Evolutionary conservation across 2,329 filamentous ascomycete species (phyloP).

Genomic region (Trichoderma semiorbis): DNA sequence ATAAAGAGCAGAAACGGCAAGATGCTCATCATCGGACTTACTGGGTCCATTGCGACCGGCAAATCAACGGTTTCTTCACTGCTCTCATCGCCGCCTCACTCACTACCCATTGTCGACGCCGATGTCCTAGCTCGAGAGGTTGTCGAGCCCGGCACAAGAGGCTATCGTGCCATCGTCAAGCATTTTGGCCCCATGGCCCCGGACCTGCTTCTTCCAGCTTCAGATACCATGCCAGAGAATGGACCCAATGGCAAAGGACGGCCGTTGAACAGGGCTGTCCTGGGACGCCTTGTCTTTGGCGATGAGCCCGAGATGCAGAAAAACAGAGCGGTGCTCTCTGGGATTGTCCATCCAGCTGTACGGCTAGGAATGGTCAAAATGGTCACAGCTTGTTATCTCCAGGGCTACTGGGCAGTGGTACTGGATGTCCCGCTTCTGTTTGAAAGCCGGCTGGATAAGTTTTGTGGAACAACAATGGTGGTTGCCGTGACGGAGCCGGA

Average conservation of each 20-base stretch:
- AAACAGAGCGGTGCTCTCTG: slow-evolving; percentile 76
- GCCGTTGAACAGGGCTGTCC: slow-evolving; percentile 78
- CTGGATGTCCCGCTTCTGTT: slow-evolving; percentile 91
- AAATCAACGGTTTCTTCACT: slow-evolving; percentile 93
- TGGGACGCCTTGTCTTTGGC: slow-evolving; percentile 85
- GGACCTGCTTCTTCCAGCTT: slow-evolving; percentile 69
- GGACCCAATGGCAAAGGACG: slow-evolving; percentile 61
- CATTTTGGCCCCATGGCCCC: slow-evolving; percentile 82
- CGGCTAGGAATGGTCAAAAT: slow-evolving; percentile 74
- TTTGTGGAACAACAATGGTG: slow-evolving; percentile 82
- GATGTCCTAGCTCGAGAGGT: slow-evolving; percentile 90
- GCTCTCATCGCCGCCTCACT: slow-evolving; percentile 76
- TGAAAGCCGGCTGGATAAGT: slow-evolving; percentile 78
- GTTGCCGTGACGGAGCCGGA: slow-evolving; percentile 78
- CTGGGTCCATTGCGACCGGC: slow-evolving; percentile 94
- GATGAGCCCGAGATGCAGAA: slow-evolving; percentile 63
- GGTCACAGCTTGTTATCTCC: slow-evolving; percentile 69
- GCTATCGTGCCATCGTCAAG: slow-evolving; percentile 76
- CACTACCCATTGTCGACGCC: slow-evolving; percentile 87
- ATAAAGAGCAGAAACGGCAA: slow-evolving; percentile 5
- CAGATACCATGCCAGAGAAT: slow-evolving; percentile 48
- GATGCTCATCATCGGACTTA: slow-evolving; percentile 95
- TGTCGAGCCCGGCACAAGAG: slow-evolving; percentile 84
- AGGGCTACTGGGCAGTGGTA: slow-evolving; percentile 82
- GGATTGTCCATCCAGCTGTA: slow-evolving; percentile 90